Percentiles rank a stretch among this genome's conserved stretches.
These are phyloP conservation scores for Aureobasidium pullulans DNA, from an alignment of 2,329 filamentous ascomycete species.

Conservation along the genomic window DNA sequence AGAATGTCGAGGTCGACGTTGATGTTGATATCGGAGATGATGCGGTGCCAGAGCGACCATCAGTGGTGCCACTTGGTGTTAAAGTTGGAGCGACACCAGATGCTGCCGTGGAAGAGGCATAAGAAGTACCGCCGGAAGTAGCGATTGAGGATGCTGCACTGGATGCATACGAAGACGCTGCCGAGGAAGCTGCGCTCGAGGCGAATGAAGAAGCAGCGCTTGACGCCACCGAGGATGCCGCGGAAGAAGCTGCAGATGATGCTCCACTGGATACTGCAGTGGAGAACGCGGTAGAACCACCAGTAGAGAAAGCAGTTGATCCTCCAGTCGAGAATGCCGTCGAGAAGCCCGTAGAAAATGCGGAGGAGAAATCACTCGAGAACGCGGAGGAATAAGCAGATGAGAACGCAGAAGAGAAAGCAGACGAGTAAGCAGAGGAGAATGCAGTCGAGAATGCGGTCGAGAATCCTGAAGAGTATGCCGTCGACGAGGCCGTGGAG, in stretches of 20 bases:
- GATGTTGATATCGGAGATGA: not conserved
- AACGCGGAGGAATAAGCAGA: constrained; percentile 5
- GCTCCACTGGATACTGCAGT: constrained; percentile 9
- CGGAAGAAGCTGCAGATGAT: constrained; percentile 3
- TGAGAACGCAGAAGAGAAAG: constrained; percentile 1
- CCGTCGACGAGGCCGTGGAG: not conserved
- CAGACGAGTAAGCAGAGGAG: constrained; percentile 4
- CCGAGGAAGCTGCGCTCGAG: constrained; percentile 10
- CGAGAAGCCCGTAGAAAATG: constrained; percentile 23
- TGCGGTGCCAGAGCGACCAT: not conserved
- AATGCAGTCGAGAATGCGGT: not conserved
- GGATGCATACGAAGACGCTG: constrained; percentile 10
- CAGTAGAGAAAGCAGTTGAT: not conserved
- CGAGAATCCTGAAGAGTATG: not conserved
- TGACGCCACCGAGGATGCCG: constrained; percentile 23
- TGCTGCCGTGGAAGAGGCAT: constrained; percentile 3
- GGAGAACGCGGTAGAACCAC: not conserved
- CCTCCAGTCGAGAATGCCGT: constrained; percentile 4
- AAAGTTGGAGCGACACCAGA: constrained; percentile 17
- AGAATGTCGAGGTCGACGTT: not conserved
- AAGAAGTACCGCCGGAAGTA: constrained; percentile 13
- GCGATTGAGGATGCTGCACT: constrained; percentile 10
- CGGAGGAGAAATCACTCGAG: constrained; percentile 1
- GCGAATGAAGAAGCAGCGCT: constrained; percentile 9
- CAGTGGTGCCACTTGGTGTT: not conserved